Evolutionary conservation across 495 filamentous ascomycete species (phyloP), one percentile per base, ranked within the genome.

Genomic region (Penicillium samsonianum): DNA sequence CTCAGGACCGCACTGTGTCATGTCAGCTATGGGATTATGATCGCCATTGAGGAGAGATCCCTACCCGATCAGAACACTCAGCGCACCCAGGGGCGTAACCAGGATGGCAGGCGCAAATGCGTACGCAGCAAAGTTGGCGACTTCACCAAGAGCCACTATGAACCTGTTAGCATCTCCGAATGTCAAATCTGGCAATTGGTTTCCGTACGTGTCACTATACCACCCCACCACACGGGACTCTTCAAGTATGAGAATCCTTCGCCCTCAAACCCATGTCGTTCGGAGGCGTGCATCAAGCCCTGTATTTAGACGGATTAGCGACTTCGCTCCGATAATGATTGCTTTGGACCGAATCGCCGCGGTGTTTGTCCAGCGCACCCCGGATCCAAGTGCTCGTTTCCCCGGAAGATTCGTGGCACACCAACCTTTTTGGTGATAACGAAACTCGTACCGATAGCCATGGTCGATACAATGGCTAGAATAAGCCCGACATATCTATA

Each of bases 51-150:
- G 35, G 14, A 17, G 19, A 23, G 37, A 16, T 19, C 20, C 75
- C 46, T 73, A 88, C 85, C 93, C 95, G 67, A 98, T 96, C 65
- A 98, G 75, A 50, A 98, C 94, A 65, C 90, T 91, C 55, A 98
- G 78, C 40, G 94, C 94, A 38, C 94, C 94, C 35, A 98, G 74
- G 14, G 94, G 94, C 4, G 94, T 98, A 33, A 98, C 94, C 52
- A 98, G 80, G 70, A 98, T 98, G 4, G 94, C 94, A 37, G 94
- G 94, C 58, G 94, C 94, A 74, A 97, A 98, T 1, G 94, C 94
- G 71, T 98, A 98, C 55, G 94, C 94, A 25, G 92, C 91, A 69
- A 98, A 98, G 69, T 98, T 98, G 69, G 89, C 91, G 47, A 94
- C 80, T 74, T 98, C 94, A 59, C 94, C 94, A 37, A 89, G 68